Percentiles rank a stretch among this genome's conserved stretches.
Conservation (phyloP, 148 eudicot species). For the Chenopodium suecicum region DNA sequence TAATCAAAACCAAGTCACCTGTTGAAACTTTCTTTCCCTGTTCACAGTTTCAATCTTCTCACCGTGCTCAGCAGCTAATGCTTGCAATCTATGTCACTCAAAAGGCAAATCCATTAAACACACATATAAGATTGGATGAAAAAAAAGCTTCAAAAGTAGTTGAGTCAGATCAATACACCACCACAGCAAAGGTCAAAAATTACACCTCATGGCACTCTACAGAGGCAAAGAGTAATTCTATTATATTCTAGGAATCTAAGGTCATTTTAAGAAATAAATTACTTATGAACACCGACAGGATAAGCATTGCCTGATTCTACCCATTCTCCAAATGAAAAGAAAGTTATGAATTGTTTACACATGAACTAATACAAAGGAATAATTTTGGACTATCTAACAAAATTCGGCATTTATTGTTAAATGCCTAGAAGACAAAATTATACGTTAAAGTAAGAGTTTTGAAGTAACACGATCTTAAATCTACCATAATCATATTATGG, state of each 20-base stretch:
- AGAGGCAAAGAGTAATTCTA: neutral
- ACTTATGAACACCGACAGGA: neutral
- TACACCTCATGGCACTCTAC: neutral
- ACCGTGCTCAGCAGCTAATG: conserved; percentile 63
- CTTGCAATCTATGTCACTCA: conserved; percentile 51
- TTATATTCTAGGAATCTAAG: neutral
- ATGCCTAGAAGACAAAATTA: neutral
- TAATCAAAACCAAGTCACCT: conserved; percentile 40
- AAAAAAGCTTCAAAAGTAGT: neutral
- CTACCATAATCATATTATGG: neutral
- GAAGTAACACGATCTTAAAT: neutral
- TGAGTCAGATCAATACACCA: neutral
- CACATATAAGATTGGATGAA: neutral
- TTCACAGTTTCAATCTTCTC: conserved; percentile 79
- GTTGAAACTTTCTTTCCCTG: conserved; percentile 91
- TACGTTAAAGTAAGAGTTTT: too few species aligned
- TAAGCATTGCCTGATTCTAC: neutral
- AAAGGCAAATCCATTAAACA: neutral
- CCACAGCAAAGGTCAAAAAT: neutral
- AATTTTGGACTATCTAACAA: neutral
- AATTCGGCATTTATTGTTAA: neutral
- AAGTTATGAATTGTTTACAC: too few species aligned
- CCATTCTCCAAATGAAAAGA: too few species aligned
- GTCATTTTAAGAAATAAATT: neutral
- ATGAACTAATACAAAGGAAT: too few species aligned